Evolutionary conservation across 176 grass and related monocot species (phyloP).

Genomic region (Juncus effusus): DNA sequence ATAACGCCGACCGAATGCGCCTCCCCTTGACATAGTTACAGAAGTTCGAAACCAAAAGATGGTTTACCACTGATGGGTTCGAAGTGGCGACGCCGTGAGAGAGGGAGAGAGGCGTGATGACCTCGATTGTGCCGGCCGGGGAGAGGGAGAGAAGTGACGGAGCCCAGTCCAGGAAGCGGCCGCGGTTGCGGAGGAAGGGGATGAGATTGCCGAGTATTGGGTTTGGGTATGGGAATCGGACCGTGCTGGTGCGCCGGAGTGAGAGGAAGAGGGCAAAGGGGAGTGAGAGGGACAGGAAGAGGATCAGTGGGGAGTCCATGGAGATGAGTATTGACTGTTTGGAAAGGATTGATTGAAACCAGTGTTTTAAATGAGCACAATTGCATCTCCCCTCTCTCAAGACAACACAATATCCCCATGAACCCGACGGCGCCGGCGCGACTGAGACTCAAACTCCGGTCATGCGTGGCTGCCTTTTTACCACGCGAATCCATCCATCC

Average conservation of each 20-base stretch:
- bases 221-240: conserved; percentile 57
- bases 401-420: too few relatives aligned
- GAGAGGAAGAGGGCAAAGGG: conserved; percentile 14
- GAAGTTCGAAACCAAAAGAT: conserved; percentile 46
- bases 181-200: conserved; percentile 50
- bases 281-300: conserved; percentile 18
- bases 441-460: too few relatives aligned
- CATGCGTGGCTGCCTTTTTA: too few relatives aligned
- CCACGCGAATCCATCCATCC: too few relatives aligned
- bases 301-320: conserved; percentile 22
- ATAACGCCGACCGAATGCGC: conserved; percentile 32
- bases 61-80: conserved; percentile 42
- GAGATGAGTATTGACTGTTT: not conserved
- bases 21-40: conserved; percentile 64
- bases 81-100: conserved; percentile 55
- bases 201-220: conserved; percentile 45
- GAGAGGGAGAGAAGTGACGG: conserved; percentile 41
- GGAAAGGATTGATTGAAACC: too few relatives aligned
- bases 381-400: too few relatives aligned
- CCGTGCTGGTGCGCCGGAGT: conserved; percentile 12
- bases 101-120: conserved; percentile 36
- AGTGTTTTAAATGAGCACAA: too few relatives aligned
- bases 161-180: conserved; percentile 77
- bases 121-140: conserved; percentile 54
- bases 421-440: too few relatives aligned